Evolutionary conservation across 2,329 filamentous ascomycete species (phyloP).

Genomic region (Calonectria pseudoturangicola): DNA sequence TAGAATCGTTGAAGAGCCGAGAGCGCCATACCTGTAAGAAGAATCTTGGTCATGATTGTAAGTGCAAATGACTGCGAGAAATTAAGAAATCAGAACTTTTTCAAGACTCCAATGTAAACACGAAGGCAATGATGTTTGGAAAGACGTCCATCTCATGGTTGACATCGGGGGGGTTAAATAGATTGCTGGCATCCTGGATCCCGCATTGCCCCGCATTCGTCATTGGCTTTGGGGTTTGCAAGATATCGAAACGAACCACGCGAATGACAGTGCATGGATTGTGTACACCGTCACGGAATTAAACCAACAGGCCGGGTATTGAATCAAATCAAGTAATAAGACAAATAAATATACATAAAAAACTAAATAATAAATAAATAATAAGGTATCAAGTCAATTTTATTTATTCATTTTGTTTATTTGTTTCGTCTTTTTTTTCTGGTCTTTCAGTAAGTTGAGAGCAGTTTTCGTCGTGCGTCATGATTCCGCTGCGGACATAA

Average conservation of each 20-base stretch:
- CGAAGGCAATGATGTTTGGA: neutral
- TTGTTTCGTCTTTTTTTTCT: no score
- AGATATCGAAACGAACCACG: conserved; percentile 4
- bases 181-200: neutral
- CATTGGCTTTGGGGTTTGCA: conserved; percentile 48
- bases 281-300: no score
- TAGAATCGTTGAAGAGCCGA: neutral
- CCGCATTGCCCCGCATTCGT: conserved; percentile 50
- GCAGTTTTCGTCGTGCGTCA: no score
- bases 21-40: conserved; percentile 55
- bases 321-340: no score
- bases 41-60: conserved; percentile 57
- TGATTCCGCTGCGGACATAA: neutral
- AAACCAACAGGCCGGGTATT: no score
- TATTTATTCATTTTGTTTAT: no score
- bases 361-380: no score
- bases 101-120: neutral
- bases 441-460: no score
- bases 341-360: no score
- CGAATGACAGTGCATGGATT: no score
- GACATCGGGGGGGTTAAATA: conserved; percentile 36
- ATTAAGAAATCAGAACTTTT: neutral
- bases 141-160: conserved; percentile 1
- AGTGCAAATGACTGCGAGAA: neutral
- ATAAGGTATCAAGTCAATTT: no score